phyloP scores from a whole-genome alignment of 2,329 filamentous ascomycete species.

The Trichoderma harzianum region DNA sequence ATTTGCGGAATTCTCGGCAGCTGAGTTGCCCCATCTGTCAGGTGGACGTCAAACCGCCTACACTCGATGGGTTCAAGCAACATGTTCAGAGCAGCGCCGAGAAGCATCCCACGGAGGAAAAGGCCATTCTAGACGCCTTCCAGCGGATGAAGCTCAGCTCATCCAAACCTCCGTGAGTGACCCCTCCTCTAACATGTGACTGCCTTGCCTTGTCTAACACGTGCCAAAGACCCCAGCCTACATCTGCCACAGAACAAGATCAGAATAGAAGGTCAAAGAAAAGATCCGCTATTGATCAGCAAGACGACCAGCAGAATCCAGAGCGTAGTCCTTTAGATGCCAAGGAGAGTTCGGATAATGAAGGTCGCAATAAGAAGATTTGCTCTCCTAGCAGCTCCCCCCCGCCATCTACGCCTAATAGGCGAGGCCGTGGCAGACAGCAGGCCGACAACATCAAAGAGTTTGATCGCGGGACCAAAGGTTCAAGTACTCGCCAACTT shows the following conservation, averaged over 20 bases:
- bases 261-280: neutral
- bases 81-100: conserved; percentile 24
- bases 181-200: neutral
- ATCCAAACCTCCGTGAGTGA: conserved; percentile 11
- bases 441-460: conserved; percentile 20
- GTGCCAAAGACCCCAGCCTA: neutral
- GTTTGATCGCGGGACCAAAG: conserved; percentile 27
- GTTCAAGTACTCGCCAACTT: conserved; percentile 26
- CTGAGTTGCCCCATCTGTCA: conserved; percentile 27
- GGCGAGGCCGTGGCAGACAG: conserved; percentile 20
- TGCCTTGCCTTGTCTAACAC: neutral
- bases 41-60: conserved; percentile 23
- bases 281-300: neutral
- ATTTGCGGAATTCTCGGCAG: conserved; percentile 26
- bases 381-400: conserved; percentile 28
- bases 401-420: conserved; percentile 18
- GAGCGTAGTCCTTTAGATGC: neutral
- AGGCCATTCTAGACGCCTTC: conserved; percentile 28
- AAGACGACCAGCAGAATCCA: neutral
- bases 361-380: conserved; percentile 26
- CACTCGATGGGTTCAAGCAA: conserved; percentile 27
- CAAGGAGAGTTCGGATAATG: conserved; percentile 18
- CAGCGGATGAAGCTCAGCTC: conserved; percentile 18
- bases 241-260: conserved; percentile 5
- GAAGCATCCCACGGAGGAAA: conserved; percentile 24